A percentile compares a stretch with the other conserved stretches of the same genome.
These are phyloP conservation scores for Cronartium quercuum DNA, from an alignment of 1,284 basidiomycete species.

Conservation along the genomic window DNA sequence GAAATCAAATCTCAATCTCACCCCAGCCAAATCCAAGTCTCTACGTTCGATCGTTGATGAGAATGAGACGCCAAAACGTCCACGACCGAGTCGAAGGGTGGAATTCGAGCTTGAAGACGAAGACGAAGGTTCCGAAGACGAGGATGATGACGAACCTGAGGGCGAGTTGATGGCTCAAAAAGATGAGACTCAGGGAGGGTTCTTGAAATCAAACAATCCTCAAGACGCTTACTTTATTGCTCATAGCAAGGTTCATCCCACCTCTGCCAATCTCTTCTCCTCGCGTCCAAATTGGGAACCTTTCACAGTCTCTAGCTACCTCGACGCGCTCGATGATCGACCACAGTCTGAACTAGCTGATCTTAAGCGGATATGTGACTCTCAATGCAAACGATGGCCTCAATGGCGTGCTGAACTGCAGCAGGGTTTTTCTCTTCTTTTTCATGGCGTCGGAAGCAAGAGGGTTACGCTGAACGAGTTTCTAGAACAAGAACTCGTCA, in stretches of 20 bases:
- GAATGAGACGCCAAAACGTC: background rate
- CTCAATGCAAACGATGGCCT: constrained; percentile 53
- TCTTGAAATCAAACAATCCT: constrained; percentile 44
- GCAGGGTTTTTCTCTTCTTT: constrained; percentile 74
- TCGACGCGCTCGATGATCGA: constrained; percentile 4
- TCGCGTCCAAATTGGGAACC: constrained; percentile 58
- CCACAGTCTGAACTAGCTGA: constrained; percentile 47
- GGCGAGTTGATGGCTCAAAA: background rate
- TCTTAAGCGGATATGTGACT: constrained; percentile 58
- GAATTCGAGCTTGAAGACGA: background rate
- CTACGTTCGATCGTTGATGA: background rate
- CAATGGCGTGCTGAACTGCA: constrained; percentile 65
- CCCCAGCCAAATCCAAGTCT: background rate
- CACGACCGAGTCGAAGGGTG: constrained; percentile 2
- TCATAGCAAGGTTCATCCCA: constrained; percentile 60
- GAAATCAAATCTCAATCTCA: background rate
- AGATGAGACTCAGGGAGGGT: background rate
- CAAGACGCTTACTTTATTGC: constrained; percentile 79
- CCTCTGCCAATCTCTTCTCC: constrained; percentile 71
- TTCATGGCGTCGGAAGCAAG: constrained; percentile 84
- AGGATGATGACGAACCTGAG: constrained; percentile 15
- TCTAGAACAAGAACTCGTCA: constrained; percentile 58
- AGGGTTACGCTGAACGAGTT: constrained; percentile 66
- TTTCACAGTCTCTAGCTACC: constrained; percentile 48
- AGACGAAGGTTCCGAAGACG: background rate